phyloP scores from a whole-genome alignment of 306 rosid genomes.

The Vigna trinervia region DNA sequence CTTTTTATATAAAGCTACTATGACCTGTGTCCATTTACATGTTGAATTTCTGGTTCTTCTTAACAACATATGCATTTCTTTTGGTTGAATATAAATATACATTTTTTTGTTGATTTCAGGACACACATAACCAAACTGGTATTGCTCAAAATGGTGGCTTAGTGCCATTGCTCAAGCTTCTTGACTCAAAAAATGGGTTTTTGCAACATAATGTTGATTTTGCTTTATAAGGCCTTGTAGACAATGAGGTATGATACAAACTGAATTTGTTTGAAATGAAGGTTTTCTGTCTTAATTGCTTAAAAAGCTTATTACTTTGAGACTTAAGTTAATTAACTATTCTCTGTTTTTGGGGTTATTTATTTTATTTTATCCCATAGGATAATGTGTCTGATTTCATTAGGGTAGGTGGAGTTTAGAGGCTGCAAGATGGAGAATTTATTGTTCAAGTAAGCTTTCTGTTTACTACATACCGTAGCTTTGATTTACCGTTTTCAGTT shows the following conservation, averaged over 20 bases:
- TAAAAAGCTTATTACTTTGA: constrained; percentile 34
- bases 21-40: constrained; percentile 15
- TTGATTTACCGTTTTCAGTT: constrained; percentile 32
- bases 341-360: constrained; percentile 33
- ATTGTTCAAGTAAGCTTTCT: constrained; percentile 83
- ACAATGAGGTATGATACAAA: constrained; percentile 76
- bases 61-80: constrained; percentile 5
- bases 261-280: constrained; percentile 35
- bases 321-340: constrained; percentile 44
- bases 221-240: constrained; percentile 98
- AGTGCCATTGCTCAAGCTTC: constrained; percentile 89
- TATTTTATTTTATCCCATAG: constrained; percentile 58
- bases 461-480: constrained; percentile 20
- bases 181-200: constrained; percentile 97
- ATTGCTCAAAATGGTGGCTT: constrained; percentile 96
- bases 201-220: constrained; percentile 99
- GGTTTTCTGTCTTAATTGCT: constrained; percentile 30
- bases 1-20: constrained; percentile 18
- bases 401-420: constrained; percentile 96
- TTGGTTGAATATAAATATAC: background rate
- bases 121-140: constrained; percentile 95
- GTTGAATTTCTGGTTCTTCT: constrained; percentile 14
- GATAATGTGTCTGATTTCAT: constrained; percentile 97
- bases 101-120: constrained; percentile 57
- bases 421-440: constrained; percentile 97